Conservation (phyloP, 2,329 filamentous ascomycete genomes). For the Curvularia eragrostidis region DNA sequence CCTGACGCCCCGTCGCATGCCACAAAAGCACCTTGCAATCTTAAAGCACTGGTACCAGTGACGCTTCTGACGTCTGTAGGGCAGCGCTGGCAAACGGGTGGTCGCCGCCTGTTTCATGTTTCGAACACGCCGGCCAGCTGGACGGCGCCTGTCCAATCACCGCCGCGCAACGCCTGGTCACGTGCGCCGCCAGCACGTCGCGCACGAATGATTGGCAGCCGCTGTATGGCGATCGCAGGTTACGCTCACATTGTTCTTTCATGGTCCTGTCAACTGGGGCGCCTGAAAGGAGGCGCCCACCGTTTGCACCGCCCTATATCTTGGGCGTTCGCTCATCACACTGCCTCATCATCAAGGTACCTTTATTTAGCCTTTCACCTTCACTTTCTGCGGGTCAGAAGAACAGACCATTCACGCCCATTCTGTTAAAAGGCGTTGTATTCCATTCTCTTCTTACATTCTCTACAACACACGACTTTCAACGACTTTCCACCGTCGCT, state of each 20-base stretch:
- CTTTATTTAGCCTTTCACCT: constrained; percentile 21
- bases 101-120: constrained; percentile 32
- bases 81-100: constrained; percentile 32
- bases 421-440: constrained; percentile 12
- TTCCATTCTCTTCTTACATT: neutral
- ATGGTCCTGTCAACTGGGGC: constrained; percentile 5
- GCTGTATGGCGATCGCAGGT: neutral
- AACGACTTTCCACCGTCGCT: neutral
- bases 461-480: neutral
- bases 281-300: constrained; percentile 11
- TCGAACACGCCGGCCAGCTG: constrained; percentile 26
- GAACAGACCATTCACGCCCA: constrained; percentile 16
- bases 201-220: constrained; percentile 21
- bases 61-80: constrained; percentile 6
- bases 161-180: constrained; percentile 12
- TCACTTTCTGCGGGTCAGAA: constrained; percentile 23
- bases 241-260: constrained; percentile 5
- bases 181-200: constrained; percentile 13
- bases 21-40: neutral
- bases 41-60: constrained; percentile 6
- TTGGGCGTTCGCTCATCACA: constrained; percentile 16
- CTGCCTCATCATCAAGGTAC: constrained; percentile 21
- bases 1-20: neutral
- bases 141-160: constrained; percentile 26
- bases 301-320: constrained; percentile 18